Base-by-base conservation (phyloP, 1,284 basidiomycete species). In the Heterobasidion occidentale region DNA sequence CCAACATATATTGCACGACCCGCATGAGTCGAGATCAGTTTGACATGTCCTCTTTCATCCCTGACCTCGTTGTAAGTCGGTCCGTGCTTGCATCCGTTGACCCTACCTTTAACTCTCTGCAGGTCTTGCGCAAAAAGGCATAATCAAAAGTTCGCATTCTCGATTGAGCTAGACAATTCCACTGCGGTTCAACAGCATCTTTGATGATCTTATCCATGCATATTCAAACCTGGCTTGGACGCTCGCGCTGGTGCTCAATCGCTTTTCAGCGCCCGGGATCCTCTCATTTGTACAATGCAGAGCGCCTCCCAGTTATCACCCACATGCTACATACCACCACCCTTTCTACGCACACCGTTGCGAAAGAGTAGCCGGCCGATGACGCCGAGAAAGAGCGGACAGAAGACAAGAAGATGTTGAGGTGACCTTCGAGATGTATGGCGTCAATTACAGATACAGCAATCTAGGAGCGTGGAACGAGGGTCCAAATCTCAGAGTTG, bases 81-180 rank as follows among this genome's bases (percentile, higher is more conserved):
- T 12, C 38, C 38, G 38, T 27, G 5, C n/a, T n/a, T 42, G 3
- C n/a, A 42, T 9, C n/a, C 38, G 38, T 42, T n/a, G 5, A 4
- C 38, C n/a, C n/a, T 7, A 42, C 38, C 38, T 9, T 9, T 0
- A 42, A 12, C 11, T 7, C 5, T 42, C 38, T 9, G n/a, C n/a
- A 68, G 67, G 60, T 3, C 59, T 68, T n/a, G 56, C 52, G 9
- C 56, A 67, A 56, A 61, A 67, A 51, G 62, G 63, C 34, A 56
- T 19, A 19, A 19, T 68, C 0, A 58, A 68, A 68, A 2, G 67
- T 74, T 9, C 72, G 73, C 17, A 65, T 74, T 36, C 65, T 75
- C 17, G 66, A 73, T 19, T 74, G 70, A 53, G 36, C 46, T 15
- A 14, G 8, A 7, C 33, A 51, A 14, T 51, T 38, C 35, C 62